A percentile compares a stretch with the other conserved stretches of the same genome.
Conservation (phyloP, 768 basidiomycete genomes). For the Mycena venus region DNA sequence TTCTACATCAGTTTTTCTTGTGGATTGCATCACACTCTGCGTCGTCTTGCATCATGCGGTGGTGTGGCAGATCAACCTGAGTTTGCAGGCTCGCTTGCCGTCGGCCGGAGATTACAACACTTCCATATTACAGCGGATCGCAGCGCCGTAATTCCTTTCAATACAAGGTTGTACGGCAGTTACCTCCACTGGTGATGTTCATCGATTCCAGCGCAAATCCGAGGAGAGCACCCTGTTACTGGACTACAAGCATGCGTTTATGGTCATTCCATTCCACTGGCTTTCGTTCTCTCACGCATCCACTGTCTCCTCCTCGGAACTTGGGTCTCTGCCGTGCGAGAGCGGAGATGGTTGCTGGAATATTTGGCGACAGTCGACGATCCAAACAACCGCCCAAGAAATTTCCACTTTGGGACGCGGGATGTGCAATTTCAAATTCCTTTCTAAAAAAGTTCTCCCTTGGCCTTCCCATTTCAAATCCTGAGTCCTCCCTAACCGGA, state of each 20-base stretch:
- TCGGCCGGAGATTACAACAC: not conserved
- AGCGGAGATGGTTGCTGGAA: not conserved
- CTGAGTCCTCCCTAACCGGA: not conserved
- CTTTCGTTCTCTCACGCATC: not conserved
- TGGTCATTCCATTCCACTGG: not conserved
- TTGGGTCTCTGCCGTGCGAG: not conserved
- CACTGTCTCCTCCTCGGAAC: not conserved
- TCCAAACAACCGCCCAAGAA: conserved; percentile 11
- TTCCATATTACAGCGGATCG: not conserved
- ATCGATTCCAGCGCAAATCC: not conserved
- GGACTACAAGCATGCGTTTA: not conserved
- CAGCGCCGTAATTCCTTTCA: not conserved
- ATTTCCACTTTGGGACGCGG: conserved; percentile 2
- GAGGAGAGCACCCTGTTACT: not conserved
- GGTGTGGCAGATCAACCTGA: not conserved
- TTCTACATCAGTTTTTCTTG: conserved; percentile 8
- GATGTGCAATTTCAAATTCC: conserved; percentile 17
- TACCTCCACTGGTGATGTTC: conserved; percentile 1
- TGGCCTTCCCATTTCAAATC: not conserved
- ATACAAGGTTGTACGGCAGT: conserved; percentile 7
- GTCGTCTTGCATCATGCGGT: conserved; percentile 13
- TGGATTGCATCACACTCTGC: conserved; percentile 14
- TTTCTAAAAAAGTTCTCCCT: not conserved
- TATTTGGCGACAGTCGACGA: conserved; percentile 5
- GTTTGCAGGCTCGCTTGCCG: not conserved